phyloP scores from a whole-genome alignment of 2,329 filamentous ascomycete genomes.

The Talaromyces sp. region DNA sequence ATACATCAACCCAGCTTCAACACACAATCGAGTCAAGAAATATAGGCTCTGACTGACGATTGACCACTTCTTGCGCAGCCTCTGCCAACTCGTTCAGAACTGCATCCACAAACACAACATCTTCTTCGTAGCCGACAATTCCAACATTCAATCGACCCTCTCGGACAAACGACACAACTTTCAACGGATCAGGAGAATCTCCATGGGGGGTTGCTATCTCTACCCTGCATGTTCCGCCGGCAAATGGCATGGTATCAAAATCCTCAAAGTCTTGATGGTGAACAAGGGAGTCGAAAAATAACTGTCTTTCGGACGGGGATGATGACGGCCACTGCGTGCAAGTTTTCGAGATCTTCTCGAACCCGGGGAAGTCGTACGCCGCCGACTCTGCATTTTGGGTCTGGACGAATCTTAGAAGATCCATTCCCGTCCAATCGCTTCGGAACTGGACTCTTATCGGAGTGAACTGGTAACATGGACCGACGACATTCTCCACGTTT shows the following conservation, averaged over 20 bases:
- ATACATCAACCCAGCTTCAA: neutral
- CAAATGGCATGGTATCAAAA: conserved; percentile 53
- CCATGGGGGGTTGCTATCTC: conserved; percentile 61
- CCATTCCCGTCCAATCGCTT: conserved; percentile 47
- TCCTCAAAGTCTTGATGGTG: conserved; percentile 60
- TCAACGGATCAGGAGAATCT: conserved; percentile 41
- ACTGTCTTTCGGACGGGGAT: conserved; percentile 24
- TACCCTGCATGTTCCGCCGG: conserved; percentile 42
- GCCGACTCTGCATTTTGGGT: conserved; percentile 54
- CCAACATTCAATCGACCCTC: conserved; percentile 61
- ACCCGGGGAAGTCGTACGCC: conserved; percentile 53
- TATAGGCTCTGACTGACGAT: neutral
- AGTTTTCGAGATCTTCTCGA: conserved; percentile 49
- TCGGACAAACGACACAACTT: conserved; percentile 46
- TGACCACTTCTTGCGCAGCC: neutral
- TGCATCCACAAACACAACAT: conserved; percentile 51
- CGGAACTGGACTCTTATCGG: conserved; percentile 59
- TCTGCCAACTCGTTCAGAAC: conserved; percentile 52
- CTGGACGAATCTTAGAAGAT: conserved; percentile 53
- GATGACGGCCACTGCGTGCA: conserved; percentile 48
- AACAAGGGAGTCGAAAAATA: conserved; percentile 57
- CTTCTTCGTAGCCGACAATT: conserved; percentile 54
- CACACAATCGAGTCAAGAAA: neutral
- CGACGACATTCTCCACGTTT: conserved; percentile 55
- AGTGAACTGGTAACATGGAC: conserved; percentile 48